Evolutionary conservation across 2,329 filamentous ascomycete genomes (phyloP), one percentile per base, ranked within the genome.

Genomic region (Phialophora tarda): DNA sequence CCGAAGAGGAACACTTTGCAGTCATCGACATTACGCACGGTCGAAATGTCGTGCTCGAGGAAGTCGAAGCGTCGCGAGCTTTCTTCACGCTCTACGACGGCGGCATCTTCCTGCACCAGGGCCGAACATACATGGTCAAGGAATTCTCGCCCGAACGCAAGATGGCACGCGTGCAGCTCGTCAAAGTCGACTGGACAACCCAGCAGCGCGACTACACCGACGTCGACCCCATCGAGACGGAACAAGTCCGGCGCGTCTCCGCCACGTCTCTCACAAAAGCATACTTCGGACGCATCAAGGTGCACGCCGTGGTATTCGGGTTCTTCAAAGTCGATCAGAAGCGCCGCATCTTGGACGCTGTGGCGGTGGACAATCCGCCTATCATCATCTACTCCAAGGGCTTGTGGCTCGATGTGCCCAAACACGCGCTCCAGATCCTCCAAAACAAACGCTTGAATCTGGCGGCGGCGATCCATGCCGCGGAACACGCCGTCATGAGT

Each of bases 11-110:
- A n/a, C 91, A 96, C 75, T 97, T 97, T 76, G 94, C 95, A 26
- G 91, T 99, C 59, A 87, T 99, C 60, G 92, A 99, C 79, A 89
- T 90, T 14, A 83, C 92, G 0, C 87, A 95, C 71, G 89, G 89
- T 28, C 87, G 87, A 62, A 98, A 98, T 75, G 82, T 89, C 0
- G 91, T 99, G 0, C 84, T 99, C 1, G 95, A 99, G 81, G 93
- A 98, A 78, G 85, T 99, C n/a, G 95, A 98, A 78, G 92, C 93
- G 1, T 95, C 91, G 1, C 88, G 95, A n/a, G 94, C 94, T 1
- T 94, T 92, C 71, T 98, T 97, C 78, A 97, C 93, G 1, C 86
- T 99, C 66, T 99, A 99, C 77, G 94, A 98, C 77, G 95, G 95
- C 12, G 95, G 92, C 53, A 97, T 99, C 69, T 99, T 96, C 80